Evolutionary conservation across 768 basidiomycete species (phyloP).

Genomic region (Leccinum longicurvipes): DNA sequence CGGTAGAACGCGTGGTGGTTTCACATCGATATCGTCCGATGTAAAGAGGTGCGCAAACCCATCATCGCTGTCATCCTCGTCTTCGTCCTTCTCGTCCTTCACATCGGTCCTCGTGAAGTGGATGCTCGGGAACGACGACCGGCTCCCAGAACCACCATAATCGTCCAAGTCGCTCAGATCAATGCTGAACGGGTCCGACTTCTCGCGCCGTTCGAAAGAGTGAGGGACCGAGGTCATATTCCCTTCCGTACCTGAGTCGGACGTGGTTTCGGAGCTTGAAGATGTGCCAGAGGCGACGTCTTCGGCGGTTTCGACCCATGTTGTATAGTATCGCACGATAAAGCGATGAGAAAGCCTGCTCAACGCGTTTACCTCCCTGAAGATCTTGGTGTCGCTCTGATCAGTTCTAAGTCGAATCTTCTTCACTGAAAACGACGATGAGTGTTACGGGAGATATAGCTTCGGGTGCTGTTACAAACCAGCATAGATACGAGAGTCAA

Average conservation of each 20-base stretch:
- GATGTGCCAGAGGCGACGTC: conserved; percentile 44
- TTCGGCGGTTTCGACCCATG: conserved; percentile 80
- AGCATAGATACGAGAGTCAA: conserved; percentile 82
- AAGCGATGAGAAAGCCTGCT: conserved; percentile 83
- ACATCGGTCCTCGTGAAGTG: conserved; percentile 61
- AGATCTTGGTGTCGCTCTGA: conserved; percentile 84
- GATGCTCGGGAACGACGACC: conserved; percentile 77
- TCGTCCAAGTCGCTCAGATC: conserved; percentile 64
- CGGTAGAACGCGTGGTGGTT: conserved; percentile 29
- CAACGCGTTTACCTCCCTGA: conserved; percentile 88
- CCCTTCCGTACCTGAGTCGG: conserved; percentile 39
- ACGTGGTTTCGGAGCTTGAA: conserved; percentile 42
- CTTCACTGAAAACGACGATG: conserved; percentile 54
- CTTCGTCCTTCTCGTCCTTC: conserved; percentile 39
- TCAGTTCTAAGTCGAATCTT: conserved; percentile 78
- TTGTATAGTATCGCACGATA: conserved; percentile 90
- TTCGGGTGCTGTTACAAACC: conserved; percentile 37
- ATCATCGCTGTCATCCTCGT: conserved; percentile 43
- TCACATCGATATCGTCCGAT: conserved; percentile 31
- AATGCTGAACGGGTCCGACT: conserved; percentile 60
- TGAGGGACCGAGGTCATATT: conserved; percentile 57
- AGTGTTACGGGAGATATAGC: not conserved
- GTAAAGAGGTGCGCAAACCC: conserved; percentile 36
- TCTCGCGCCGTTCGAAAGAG: conserved; percentile 38
- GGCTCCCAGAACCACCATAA: conserved; percentile 47